A percentile compares a stretch with the other conserved stretches of the same genome.
phyloP scores from a whole-genome alignment of 164 flowering plant genomes.

The Macadamia tetraphylla region DNA sequence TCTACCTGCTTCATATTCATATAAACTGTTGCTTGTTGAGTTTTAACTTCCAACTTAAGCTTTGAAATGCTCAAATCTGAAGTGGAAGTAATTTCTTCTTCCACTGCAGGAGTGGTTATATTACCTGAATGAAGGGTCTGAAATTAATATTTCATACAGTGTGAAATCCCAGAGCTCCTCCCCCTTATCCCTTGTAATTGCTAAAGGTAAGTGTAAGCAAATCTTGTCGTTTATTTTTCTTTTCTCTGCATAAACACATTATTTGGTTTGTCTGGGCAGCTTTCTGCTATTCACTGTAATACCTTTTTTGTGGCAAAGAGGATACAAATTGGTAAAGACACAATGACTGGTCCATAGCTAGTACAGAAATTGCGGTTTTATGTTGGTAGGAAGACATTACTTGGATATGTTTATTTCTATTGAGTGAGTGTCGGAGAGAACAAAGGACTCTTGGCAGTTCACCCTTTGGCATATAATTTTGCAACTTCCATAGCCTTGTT shows the following conservation, averaged over 20 bases:
- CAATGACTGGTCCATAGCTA: too few species aligned
- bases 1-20: too few species aligned
- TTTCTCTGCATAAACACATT: not conserved
- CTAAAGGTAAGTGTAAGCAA: slow-evolving; percentile 30
- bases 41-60: not conserved
- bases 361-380: too few species aligned
- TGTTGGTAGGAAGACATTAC: too few species aligned
- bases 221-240: not conserved
- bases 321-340: too few species aligned
- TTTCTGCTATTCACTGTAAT: too few species aligned
- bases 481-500: too few species aligned
- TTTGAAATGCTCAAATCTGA: slow-evolving; percentile 1
- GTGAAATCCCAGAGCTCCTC: slow-evolving; percentile 31
- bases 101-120: slow-evolving; percentile 56
- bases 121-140: slow-evolving; percentile 51
- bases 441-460: too few species aligned
- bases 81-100: slow-evolving; percentile 1
- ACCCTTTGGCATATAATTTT: too few species aligned
- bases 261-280: not conserved
- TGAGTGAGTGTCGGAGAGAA: too few species aligned
- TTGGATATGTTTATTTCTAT: too few species aligned
- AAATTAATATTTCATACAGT: slow-evolving; percentile 39
- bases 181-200: slow-evolving; percentile 46
- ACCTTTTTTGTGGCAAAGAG: too few species aligned
- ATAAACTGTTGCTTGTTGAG: not conserved